Conservation (phyloP, 805 yeast species). For the Torulaspora microellipsoides region DNA sequence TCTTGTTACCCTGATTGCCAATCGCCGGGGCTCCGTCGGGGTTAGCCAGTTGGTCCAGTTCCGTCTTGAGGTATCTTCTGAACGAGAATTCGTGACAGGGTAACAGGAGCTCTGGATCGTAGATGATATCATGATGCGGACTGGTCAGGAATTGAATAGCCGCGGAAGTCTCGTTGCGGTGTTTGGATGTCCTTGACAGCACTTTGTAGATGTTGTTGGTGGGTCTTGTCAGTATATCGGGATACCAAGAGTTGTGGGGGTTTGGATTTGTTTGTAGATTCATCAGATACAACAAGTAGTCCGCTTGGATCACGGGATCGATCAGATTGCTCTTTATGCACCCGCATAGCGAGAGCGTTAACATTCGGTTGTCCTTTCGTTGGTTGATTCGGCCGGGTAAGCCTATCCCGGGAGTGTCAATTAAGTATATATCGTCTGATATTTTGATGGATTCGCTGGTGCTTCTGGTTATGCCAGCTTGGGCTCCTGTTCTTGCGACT, state of each 20-base stretch:
- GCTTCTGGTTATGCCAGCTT: slow-evolving; percentile 84
- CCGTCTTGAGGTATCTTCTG: slow-evolving; percentile 2
- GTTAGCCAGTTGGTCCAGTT: background rate
- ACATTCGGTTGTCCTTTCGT: slow-evolving; percentile 60
- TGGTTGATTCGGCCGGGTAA: slow-evolving; percentile 59
- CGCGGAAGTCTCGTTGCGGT: slow-evolving; percentile 38
- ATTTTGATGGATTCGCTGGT: slow-evolving; percentile 74
- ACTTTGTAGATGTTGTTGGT: slow-evolving; percentile 67
- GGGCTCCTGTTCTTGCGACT: slow-evolving; percentile 81
- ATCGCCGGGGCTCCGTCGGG: background rate
- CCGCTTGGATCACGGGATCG: slow-evolving; percentile 84
- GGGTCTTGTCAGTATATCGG: slow-evolving; percentile 46
- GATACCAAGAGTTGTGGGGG: slow-evolving; percentile 14
- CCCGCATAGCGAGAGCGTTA: slow-evolving; percentile 67
- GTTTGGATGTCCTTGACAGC: slow-evolving; percentile 25
- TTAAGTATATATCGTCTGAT: slow-evolving; percentile 47
- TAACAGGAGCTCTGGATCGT: slow-evolving; percentile 26
- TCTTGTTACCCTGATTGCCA: background rate
- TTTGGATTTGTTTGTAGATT: slow-evolving; percentile 46
- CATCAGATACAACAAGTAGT: slow-evolving; percentile 68
- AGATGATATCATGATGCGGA: slow-evolving; percentile 42
- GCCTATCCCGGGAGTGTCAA: slow-evolving; percentile 93
- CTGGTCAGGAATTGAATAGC: slow-evolving; percentile 63
- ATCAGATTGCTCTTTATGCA: slow-evolving; percentile 64
- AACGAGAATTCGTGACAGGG: slow-evolving; percentile 17